Base-by-base conservation (phyloP, 495 filamentous ascomycete species). In the Hypoxylon lienhwacheense region DNA sequence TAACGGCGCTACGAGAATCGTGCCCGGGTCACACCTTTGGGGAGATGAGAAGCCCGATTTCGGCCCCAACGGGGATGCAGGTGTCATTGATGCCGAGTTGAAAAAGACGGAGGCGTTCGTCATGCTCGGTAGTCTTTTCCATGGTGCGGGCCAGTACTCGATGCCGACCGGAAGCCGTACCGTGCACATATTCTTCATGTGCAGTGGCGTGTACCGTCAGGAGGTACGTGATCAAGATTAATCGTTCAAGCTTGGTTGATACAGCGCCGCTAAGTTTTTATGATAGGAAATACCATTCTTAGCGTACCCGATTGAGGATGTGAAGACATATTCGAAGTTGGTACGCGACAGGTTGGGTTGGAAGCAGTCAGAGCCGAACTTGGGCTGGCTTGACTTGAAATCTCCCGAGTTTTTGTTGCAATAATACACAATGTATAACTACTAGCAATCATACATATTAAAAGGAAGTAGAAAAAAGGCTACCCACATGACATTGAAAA, bases 381-480 rank as follows among this genome's bases (percentile, higher is more conserved):
- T 69, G 43, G 69, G 69, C 1, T 67, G 66, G 65, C 64, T 72
- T n/a, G 68, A 69, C 12, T 45, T 67, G 51, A 61, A 66, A 28
- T 57, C 59, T 22, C 69, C 69, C 0, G 55, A 64, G 32, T 47
- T 43, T 12, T 14, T 63, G 8, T 40, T 63, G 10, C 2, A 15
- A 10, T 51, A n/a, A 43, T n/a, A n/a, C n/a, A n/a, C n/a, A n/a
- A n/a, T n/a, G n/a, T n/a, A n/a, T n/a, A n/a, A n/a, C n/a, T n/a
- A n/a, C n/a, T n/a, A n/a, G n/a, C n/a, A n/a, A n/a, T n/a, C n/a
- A n/a, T n/a, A n/a, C n/a, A n/a, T n/a, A n/a, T n/a, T n/a, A n/a
- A n/a, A n/a, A n/a, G n/a, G n/a, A n/a, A n/a, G n/a, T n/a, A n/a
- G n/a, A n/a, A n/a, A n/a, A n/a, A n/a, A n/a, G n/a, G n/a, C n/a